phyloP scores from a whole-genome alignment of 441 rosid species.

The Populus trichocarpa region DNA sequence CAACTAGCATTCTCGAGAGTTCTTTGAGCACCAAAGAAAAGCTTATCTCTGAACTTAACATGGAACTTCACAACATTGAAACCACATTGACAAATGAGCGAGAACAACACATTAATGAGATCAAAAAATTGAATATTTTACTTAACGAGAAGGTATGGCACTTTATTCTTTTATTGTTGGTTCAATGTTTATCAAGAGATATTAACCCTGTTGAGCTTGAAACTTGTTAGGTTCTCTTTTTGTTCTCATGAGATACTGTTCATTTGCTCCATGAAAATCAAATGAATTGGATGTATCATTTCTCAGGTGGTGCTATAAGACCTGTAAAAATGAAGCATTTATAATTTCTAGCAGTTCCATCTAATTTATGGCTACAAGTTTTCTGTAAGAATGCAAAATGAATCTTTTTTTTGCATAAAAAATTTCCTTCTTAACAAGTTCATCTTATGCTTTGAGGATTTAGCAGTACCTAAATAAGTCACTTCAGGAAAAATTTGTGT shows the following conservation, averaged over 20 bases:
- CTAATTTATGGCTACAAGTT: neutral
- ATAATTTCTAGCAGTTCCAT: neutral
- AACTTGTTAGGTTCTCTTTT: neutral
- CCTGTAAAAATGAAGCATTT: neutral
- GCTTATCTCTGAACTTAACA: conserved; percentile 88
- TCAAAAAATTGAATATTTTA: conserved; percentile 68
- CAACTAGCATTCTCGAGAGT: conserved; percentile 81
- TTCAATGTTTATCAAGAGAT: neutral
- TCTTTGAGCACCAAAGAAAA: conserved; percentile 91
- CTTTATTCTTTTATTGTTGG: neutral
- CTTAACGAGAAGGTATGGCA: conserved; percentile 71
- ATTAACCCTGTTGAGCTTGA: neutral
- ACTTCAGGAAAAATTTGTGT: neutral
- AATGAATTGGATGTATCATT: neutral
- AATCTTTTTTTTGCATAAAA: neutral
- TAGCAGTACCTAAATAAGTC: neutral
- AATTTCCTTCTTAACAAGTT: neutral
- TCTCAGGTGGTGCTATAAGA: neutral
- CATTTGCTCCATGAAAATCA: neutral
- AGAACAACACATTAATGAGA: conserved; percentile 77
- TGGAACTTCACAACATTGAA: conserved; percentile 91
- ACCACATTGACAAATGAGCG: conserved; percentile 76
- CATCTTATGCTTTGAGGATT: neutral
- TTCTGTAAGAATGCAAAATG: neutral
- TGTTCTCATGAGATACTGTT: neutral